Percentiles rank a stretch among this genome's conserved stretches.
Evolutionary conservation across 768 basidiomycete genomes (phyloP).

Genomic region (Termitomyces sp.): DNA sequence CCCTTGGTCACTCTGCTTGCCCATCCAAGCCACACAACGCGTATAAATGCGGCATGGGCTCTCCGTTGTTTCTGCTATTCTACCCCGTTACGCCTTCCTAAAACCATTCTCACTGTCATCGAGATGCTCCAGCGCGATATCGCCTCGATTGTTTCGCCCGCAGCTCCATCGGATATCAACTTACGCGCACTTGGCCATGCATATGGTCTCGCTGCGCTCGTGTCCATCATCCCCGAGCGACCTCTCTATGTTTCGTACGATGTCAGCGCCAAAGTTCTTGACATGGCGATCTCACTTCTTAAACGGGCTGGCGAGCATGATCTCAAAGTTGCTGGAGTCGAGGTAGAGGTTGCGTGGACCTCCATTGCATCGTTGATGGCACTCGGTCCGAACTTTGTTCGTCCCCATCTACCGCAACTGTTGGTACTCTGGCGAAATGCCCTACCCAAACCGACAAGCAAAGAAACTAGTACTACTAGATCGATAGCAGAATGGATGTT

Average conservation of each 20-base stretch:
- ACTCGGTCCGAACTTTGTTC: slow-evolving; percentile 90
- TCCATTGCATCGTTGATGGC: slow-evolving; percentile 87
- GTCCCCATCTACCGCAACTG: slow-evolving; percentile 88
- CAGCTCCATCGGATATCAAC: slow-evolving; percentile 66
- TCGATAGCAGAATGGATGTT: slow-evolving; percentile 85
- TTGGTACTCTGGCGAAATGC: slow-evolving; percentile 97
- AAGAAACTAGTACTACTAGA: slow-evolving; percentile 69
- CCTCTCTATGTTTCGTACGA: slow-evolving; percentile 96
- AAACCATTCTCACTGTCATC: slow-evolving; percentile 70
- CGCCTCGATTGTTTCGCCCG: slow-evolving; percentile 64
- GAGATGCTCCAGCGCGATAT: slow-evolving; percentile 87
- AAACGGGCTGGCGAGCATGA: slow-evolving; percentile 92
- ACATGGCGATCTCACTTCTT: slow-evolving; percentile 85
- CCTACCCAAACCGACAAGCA: slow-evolving; percentile 89
- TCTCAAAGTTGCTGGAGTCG: slow-evolving; percentile 72
- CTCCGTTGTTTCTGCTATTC: slow-evolving; percentile 89
- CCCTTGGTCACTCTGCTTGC: slow-evolving; percentile 81
- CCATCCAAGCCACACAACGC: slow-evolving; percentile 86
- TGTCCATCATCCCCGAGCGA: slow-evolving; percentile 80
- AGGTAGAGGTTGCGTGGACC: slow-evolving; percentile 95
- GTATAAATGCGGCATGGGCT: slow-evolving; percentile 83
- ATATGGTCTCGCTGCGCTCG: slow-evolving; percentile 83
- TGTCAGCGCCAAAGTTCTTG: slow-evolving; percentile 84
- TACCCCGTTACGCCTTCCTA: slow-evolving; percentile 81
- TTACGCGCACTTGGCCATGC: slow-evolving; percentile 81